Evolutionary conservation across 768 basidiomycete genomes (phyloP).

Genomic region (Phanerochaete sordida): DNA sequence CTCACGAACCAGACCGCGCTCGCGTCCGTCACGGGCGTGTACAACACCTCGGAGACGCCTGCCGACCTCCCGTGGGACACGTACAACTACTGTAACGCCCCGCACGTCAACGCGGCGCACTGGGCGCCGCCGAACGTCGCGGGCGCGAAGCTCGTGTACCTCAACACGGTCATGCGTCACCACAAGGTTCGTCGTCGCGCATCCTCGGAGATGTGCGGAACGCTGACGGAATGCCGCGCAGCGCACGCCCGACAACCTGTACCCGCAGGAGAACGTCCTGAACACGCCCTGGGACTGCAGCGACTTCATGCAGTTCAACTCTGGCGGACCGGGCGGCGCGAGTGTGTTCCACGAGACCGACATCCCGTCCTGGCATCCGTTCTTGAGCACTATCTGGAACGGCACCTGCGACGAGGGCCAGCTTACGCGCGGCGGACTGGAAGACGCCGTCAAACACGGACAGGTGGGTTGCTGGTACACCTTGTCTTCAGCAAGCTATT

Average conservation of each 20-base stretch:
- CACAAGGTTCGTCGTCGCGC: constrained; percentile 37
- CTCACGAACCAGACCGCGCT: constrained; percentile 6
- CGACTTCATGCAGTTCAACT: constrained; percentile 35
- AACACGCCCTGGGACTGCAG: constrained; percentile 41
- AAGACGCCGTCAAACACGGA: constrained; percentile 41
- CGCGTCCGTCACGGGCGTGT: constrained; percentile 32
- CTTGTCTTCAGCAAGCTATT: too few species aligned
- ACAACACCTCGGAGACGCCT: constrained; percentile 43
- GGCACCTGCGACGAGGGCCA: constrained; percentile 48
- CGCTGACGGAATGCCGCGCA: constrained; percentile 12
- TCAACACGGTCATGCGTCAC: constrained; percentile 42
- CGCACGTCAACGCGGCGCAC: constrained; percentile 39
- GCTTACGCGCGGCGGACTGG: constrained; percentile 40
- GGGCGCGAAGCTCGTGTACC: constrained; percentile 34
- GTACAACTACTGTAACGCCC: constrained; percentile 53
- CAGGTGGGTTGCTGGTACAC: constrained; percentile 23
- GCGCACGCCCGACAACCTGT: constrained; percentile 49
- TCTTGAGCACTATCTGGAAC: constrained; percentile 40
- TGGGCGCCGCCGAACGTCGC: constrained; percentile 31
- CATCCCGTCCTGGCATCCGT: constrained; percentile 41
- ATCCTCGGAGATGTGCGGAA: not conserved
- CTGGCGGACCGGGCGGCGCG: constrained; percentile 30
- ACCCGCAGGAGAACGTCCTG: constrained; percentile 38
- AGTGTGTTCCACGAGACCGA: constrained; percentile 37
- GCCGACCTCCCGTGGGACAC: constrained; percentile 41